A percentile compares a stretch with the other conserved stretches of the same genome.
Evolutionary conservation across 2,329 filamentous ascomycete genomes (phyloP).

Genomic region (Lomentospora prolificans): DNA sequence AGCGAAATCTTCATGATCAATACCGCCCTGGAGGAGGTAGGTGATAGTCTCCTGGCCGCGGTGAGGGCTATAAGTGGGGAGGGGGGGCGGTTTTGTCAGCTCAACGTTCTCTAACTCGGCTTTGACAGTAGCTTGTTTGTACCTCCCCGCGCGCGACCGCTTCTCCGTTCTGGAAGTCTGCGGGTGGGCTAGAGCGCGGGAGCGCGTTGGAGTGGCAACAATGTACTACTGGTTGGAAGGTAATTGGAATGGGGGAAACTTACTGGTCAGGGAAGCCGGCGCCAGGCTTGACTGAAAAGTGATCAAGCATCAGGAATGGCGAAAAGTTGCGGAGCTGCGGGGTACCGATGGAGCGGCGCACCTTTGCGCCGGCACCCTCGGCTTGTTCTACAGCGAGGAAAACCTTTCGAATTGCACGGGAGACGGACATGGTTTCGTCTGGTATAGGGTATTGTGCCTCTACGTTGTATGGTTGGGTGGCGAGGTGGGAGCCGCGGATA

Average conservation of each 20-base stretch:
- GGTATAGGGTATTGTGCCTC: slow-evolving; percentile 16
- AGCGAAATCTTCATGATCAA: slow-evolving; percentile 89
- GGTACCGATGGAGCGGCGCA: slow-evolving; percentile 81
- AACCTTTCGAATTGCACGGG: slow-evolving; percentile 70
- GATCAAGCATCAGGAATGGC: slow-evolving; percentile 93
- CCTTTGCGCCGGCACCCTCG: slow-evolving; percentile 79
- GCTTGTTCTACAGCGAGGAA: slow-evolving; percentile 79
- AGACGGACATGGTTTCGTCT: slow-evolving; percentile 49
- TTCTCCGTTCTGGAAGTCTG: too few relatives aligned
- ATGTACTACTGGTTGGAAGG: too few relatives aligned
- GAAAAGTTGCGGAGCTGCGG: slow-evolving; percentile 74
- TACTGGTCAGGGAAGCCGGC: slow-evolving; percentile 84
- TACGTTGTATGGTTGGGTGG: slow-evolving; percentile 7
- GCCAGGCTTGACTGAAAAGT: slow-evolving; percentile 71
- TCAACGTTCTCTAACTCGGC: too few relatives aligned
- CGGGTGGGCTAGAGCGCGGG: not conserved
- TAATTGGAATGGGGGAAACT: slow-evolving; percentile 13
- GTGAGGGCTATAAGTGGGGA: slow-evolving; percentile 33
- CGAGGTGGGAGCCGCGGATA: slow-evolving; percentile 3
- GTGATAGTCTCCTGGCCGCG: slow-evolving; percentile 83
- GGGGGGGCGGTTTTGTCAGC: too few relatives aligned
- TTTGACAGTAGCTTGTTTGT: too few relatives aligned
- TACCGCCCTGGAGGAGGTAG: slow-evolving; percentile 74
- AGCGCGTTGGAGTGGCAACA: too few relatives aligned
- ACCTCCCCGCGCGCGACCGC: too few relatives aligned